Conservation (phyloP, 176 grass and related monocot species). For the Lolium multiflorum region DNA sequence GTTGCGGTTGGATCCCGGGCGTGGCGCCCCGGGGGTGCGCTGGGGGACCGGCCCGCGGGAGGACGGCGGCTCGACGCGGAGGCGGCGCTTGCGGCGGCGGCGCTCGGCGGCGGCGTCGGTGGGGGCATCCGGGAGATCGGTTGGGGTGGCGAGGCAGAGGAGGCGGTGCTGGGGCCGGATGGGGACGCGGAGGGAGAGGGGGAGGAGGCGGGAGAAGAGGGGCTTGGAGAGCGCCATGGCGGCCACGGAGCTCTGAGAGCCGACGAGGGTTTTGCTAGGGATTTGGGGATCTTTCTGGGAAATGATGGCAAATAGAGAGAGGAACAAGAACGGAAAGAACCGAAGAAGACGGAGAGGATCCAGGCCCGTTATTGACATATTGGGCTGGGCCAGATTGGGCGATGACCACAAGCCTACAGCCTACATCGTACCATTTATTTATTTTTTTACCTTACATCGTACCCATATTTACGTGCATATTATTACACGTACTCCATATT, state of each 20-base stretch:
- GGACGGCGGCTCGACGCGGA: conserved; percentile 60
- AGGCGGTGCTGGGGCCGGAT: conserved; percentile 42
- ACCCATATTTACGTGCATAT: no score
- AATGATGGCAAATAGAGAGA: conserved; percentile 1
- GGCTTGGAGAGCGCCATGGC: conserved; percentile 63
- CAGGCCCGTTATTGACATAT: not conserved
- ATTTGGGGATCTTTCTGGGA: conserved; percentile 33
- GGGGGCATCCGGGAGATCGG: conserved; percentile 32
- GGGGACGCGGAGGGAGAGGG: conserved; percentile 49
- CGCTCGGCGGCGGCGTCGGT: conserved; percentile 56
- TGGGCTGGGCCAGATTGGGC: not conserved
- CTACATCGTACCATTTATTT: no score
- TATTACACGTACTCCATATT: no score
- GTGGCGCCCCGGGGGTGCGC: conserved; percentile 46
- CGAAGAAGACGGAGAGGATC: not conserved
- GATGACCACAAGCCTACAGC: no score
- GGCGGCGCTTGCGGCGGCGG: conserved; percentile 71
- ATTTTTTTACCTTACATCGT: no score
- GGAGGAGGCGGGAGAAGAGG: conserved; percentile 43
- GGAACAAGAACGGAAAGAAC: not conserved
- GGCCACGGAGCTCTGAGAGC: conserved; percentile 26
- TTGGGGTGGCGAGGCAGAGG: conserved; percentile 41
- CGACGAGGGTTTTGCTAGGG: conserved; percentile 48
- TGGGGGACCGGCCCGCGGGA: conserved; percentile 56
- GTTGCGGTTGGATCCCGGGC: conserved; percentile 65